Base-by-base conservation (phyloP, 768 basidiomycete genomes). In the Exidia glandulosa region DNA sequence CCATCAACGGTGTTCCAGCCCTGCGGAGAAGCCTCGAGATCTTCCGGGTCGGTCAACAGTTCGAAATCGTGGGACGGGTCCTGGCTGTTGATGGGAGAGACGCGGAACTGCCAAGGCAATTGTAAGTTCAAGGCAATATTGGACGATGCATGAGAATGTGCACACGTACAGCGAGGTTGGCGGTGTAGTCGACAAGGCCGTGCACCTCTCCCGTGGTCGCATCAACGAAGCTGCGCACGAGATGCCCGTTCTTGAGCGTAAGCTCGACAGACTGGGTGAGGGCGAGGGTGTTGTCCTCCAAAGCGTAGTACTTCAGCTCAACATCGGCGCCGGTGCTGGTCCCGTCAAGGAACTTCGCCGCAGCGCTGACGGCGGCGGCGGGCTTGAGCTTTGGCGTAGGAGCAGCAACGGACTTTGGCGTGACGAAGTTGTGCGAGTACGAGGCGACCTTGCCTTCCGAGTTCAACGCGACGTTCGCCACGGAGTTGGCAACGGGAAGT, bases 1-100 rank as follows among this genome's bases (percentile, higher is more conserved):
- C 67, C 62, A 12, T 73, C 72, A 63, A 74, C 66, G 27, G 66
- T 60, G 63, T 76, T 74, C 76, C 76, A 77, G 10, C 75, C 75
- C 29, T 68, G 66, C 25, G 75, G 76, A 14, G 70, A 71, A 19
- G 73, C 73, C n/a, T 70, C 64, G 10, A 59, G 66, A 63, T 77
- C 75, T 68, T 70, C 34, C 14, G 52, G 59, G 34, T 56, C 50
- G 25, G 14, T 14, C 7, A 54, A 27, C 25, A 54, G 50, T 27
- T 54, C 50, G 27, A 48, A 32, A 37, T 31, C 55, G 16, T 60
- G 30, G 19, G 60, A 54, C 10, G 56, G 60, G 30, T 60, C 60
- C 54, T 55, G 54, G 33, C 32, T 32, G 47, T 54, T 54, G 50
- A 54, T 54, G 50, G 50, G 50, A 23, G 50, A 54, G 16, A 54